phyloP scores from a whole-genome alignment of 345 rosid species.

The Syzygium aqueum region DNA sequence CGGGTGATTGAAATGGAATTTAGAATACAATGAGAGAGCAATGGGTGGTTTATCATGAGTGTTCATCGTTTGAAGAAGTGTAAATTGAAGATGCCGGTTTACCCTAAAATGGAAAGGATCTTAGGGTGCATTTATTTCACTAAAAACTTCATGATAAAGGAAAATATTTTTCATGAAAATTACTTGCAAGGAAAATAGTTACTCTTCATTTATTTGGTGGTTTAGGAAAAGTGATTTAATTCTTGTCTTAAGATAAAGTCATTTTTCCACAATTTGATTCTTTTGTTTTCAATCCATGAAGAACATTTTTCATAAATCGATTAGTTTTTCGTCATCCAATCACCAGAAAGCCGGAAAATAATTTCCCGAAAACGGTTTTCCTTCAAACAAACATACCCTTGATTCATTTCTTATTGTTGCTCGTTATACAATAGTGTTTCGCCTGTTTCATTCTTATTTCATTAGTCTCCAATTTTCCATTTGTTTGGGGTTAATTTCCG shows the following conservation, averaged over 20 bases:
- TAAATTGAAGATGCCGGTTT: background rate
- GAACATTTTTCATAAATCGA: background rate
- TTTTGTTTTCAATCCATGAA: background rate
- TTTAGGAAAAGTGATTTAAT: background rate
- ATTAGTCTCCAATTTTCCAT: background rate
- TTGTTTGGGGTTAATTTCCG: background rate
- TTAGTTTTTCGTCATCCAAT: background rate
- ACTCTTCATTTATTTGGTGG: background rate
- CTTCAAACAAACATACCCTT: background rate
- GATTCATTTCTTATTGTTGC: background rate
- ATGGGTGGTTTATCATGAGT: background rate
- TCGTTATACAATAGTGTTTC: background rate
- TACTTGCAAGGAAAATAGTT: background rate
- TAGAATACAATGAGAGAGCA: background rate
- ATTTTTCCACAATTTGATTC: background rate
- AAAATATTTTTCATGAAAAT: background rate
- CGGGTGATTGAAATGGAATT: background rate
- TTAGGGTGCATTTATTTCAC: background rate
- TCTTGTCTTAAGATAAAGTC: background rate
- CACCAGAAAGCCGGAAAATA: background rate
- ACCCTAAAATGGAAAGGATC: background rate
- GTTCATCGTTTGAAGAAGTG: background rate
- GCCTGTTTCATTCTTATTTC: background rate
- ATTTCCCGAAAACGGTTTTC: background rate
- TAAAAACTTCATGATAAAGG: background rate